These are phyloP conservation scores for Glarea lozoyensis DNA, from an alignment of 495 filamentous ascomycete species.

Conservation along the genomic window DNA sequence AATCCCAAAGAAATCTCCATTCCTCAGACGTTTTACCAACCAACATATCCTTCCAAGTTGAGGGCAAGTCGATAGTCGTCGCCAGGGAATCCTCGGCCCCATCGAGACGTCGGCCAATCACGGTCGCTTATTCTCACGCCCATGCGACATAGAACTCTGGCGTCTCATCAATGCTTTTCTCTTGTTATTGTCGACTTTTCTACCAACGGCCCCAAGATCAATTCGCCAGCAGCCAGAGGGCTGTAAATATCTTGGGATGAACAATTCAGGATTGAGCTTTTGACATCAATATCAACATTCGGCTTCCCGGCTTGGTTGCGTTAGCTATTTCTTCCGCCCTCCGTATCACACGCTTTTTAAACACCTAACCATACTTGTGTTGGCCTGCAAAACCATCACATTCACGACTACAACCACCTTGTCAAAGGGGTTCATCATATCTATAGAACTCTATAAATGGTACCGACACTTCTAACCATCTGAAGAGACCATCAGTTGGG, in stretches of 20 bases:
- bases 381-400: neutral
- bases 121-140: too few species aligned
- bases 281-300: neutral
- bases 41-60: neutral
- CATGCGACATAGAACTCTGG: neutral
- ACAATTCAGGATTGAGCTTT: neutral
- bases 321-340: neutral
- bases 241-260: neutral
- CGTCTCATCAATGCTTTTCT: conserved; percentile 1
- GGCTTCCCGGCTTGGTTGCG: neutral
- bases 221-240: neutral
- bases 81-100: neutral
- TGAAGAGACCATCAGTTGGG: too few species aligned
- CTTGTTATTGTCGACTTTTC: neutral
- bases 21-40: neutral
- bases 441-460: too few species aligned
- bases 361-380: neutral
- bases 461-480: neutral
- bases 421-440: too few species aligned
- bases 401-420: too few species aligned
- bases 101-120: neutral
- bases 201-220: neutral
- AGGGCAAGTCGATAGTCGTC: neutral
- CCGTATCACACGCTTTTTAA: neutral
- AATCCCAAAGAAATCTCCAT: too few species aligned